Percentiles rank a stretch among this genome's conserved stretches.
Evolutionary conservation across 2,329 filamentous ascomycete genomes (phyloP).

Genomic region (Gnomoniopsis smithogilvyi): DNA sequence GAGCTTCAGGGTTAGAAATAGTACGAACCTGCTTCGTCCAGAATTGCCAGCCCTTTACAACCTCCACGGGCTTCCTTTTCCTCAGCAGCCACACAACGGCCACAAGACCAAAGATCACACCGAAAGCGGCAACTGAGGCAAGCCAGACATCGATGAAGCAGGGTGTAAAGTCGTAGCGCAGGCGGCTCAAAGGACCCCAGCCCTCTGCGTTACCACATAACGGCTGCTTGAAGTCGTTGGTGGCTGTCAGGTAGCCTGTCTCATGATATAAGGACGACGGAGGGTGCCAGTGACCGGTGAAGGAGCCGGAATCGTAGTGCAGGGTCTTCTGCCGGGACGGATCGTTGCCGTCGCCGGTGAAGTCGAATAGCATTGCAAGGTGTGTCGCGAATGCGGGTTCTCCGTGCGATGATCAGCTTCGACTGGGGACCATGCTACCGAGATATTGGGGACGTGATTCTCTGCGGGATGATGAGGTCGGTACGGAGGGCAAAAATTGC

Average conservation of each 20-base stretch:
- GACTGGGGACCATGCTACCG: background rate
- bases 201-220: slow-evolving; percentile 88
- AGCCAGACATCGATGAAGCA: slow-evolving; percentile 96
- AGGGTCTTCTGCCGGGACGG: slow-evolving; percentile 15
- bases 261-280: slow-evolving; percentile 33
- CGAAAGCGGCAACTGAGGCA: slow-evolving; percentile 72
- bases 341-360: slow-evolving; percentile 9
- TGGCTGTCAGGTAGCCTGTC: slow-evolving; percentile 57
- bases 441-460: background rate
- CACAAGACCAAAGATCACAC: slow-evolving; percentile 70
- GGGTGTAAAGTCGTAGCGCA: slow-evolving; percentile 90
- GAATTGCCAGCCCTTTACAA: slow-evolving; percentile 87
- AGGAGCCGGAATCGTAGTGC: slow-evolving; percentile 53
- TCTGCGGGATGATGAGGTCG: background rate
- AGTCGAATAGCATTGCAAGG: slow-evolving; percentile 15
- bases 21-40: slow-evolving; percentile 77
- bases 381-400: background rate
- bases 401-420: background rate
- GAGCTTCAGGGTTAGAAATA: too few relatives aligned
- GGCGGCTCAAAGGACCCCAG: slow-evolving; percentile 88
- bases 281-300: slow-evolving; percentile 49
- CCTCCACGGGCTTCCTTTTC: slow-evolving; percentile 61
- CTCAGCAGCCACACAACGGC: slow-evolving; percentile 78
- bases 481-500: background rate
- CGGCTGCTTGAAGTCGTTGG: slow-evolving; percentile 55